A percentile compares a stretch with the other conserved stretches of the same genome.
phyloP scores from a whole-genome alignment of 306 rosid species.

The Castanospermum australe region DNA sequence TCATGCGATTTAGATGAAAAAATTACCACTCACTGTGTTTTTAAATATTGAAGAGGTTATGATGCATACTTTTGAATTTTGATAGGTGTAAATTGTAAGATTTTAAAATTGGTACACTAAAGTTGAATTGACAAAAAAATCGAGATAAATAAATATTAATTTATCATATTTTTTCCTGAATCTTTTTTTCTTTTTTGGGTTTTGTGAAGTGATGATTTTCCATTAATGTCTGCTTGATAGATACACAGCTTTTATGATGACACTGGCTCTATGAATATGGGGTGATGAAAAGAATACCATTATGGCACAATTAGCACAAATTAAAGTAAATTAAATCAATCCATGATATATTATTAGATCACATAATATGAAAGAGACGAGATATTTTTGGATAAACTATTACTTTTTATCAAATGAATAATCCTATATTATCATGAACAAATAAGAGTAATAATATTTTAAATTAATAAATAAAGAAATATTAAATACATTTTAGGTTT shows the following conservation, averaged over 20 bases:
- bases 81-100: too few species aligned
- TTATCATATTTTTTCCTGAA: background rate
- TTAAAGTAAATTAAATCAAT: background rate
- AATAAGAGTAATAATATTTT: too few species aligned
- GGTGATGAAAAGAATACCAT: background rate
- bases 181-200: too few species aligned
- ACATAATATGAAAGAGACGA: background rate
- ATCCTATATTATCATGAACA: too few species aligned
- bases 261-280: background rate
- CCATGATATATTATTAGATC: background rate
- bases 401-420: too few species aligned
- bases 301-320: background rate
- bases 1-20: too few species aligned
- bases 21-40: too few species aligned
- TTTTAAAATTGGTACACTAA: background rate
- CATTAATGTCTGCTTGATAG: background rate
- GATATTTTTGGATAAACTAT: background rate
- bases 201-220: too few species aligned
- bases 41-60: too few species aligned
- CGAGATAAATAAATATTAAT: background rate
- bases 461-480: too few species aligned
- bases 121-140: background rate
- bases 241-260: background rate
- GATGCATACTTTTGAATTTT: too few species aligned
- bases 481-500: too few species aligned